Base-by-base conservation (phyloP, 331 rosid species). In the Quercus phellos region DNA sequence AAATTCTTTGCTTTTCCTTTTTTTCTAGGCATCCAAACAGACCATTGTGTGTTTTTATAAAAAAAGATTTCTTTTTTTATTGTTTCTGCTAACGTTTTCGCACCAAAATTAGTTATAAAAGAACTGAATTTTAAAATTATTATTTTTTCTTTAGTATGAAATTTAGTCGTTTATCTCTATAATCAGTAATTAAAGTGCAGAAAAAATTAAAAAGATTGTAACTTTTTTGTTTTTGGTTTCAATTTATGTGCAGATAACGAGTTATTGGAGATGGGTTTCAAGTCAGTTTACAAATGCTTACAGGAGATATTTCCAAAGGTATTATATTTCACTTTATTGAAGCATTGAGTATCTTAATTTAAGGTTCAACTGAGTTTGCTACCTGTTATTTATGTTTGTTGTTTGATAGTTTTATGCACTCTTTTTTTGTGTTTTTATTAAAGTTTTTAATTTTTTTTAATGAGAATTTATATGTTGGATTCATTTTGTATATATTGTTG, bases 241-340 rank as follows among this genome's bases (percentile, higher is more conserved):
- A 70, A 19, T 50, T 72, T 18, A 71, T 43, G 43, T 74, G 87
- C 89, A 88, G 94, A 71, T 82, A 74, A 43, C 51, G 66, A 50
- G 51, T 58, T 55, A 66, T 58, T 55, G 70, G 69, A 75, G 70
- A 94, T 92, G 99, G 94, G 91, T 75, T 88, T 85, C 81, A 85
- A 82, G 60, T 78, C 85, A 4, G 98, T 94, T 51, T 92, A 82
- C 74, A 66, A 55, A 21, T 56, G 81, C 59, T 88, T 94, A 81
- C 88, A 76, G 84, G 98, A 94, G 68, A 27, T 94, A 38, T 94
- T 94, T 80, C 99, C 99, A 2, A 89, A 92, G 98, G 99, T 89
- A 83, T 56, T 21, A 11, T 4, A 29, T 67, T 38, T 68, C 6
- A 34, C 4, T 19, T 30, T 9, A 13, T 4, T 29, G 30, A 14